Evolutionary conservation across 2,329 filamentous ascomycete genomes (phyloP).

Genomic region (Eutypella sp.): DNA sequence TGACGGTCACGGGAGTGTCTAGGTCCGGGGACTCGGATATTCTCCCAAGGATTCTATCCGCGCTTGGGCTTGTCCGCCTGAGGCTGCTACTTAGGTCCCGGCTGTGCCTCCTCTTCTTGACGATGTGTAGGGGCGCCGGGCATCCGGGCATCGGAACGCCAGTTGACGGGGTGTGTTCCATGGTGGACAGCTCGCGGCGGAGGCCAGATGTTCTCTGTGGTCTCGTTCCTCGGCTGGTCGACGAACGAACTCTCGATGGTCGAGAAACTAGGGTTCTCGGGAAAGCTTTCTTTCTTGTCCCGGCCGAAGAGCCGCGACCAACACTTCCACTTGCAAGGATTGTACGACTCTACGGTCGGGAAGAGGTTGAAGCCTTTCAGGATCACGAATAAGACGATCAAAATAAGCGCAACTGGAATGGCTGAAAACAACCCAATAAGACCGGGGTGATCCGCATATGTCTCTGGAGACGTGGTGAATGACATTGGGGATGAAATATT

Average conservation of each 20-base stretch:
- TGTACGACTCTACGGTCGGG: neutral
- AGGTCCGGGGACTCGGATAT: constrained; percentile 11
- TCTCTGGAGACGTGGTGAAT: constrained; percentile 17
- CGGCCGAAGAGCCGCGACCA: constrained; percentile 2
- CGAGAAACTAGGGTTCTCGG: constrained; percentile 11
- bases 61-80: constrained; percentile 14
- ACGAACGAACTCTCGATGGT: constrained; percentile 23
- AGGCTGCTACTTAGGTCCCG: constrained; percentile 13
- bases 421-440: constrained; percentile 16
- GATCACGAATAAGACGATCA: constrained; percentile 28
- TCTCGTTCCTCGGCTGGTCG: constrained; percentile 12
- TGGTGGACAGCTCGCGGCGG: constrained; percentile 7
- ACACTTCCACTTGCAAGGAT: constrained; percentile 3
- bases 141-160: constrained; percentile 8
- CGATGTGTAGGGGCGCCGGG: constrained; percentile 22
- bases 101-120: constrained; percentile 21
- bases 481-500: neutral
- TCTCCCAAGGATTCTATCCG: constrained; percentile 5
- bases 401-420: constrained; percentile 30
- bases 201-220: constrained; percentile 4
- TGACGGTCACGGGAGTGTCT: constrained; percentile 20
- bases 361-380: constrained; percentile 23
- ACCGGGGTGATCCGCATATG: constrained; percentile 12
- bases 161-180: constrained; percentile 5
- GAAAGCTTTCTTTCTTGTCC: neutral